Conservation (phyloP, 495 filamentous ascomycete species). For the Xylaria bambusicola region DNA sequence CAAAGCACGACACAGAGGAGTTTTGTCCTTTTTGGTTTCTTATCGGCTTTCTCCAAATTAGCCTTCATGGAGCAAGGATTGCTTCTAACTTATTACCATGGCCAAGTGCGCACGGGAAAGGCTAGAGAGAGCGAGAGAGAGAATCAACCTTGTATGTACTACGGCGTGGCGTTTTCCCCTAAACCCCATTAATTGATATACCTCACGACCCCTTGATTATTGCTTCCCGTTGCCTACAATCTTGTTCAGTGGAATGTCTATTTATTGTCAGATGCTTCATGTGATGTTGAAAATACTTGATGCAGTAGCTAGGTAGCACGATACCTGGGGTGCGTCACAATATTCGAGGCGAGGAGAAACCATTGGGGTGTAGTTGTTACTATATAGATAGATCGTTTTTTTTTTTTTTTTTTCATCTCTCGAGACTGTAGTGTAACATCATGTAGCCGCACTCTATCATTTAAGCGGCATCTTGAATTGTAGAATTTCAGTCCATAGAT, state of each 20-base stretch:
- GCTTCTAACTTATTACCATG: conserved; percentile 12
- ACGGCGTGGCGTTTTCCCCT: conserved; percentile 35
- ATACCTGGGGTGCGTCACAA: too few relatives aligned
- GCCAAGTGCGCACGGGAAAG: conserved; percentile 10
- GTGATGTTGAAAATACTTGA: too few relatives aligned
- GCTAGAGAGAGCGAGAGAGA: conserved; percentile 21
- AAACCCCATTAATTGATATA: conserved; percentile 45
- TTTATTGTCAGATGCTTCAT: too few relatives aligned
- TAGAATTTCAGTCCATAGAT: too few relatives aligned
- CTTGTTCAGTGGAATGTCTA: neutral
- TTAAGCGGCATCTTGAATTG: too few relatives aligned
- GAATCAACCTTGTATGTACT: conserved; percentile 43
- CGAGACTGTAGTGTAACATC: too few relatives aligned
- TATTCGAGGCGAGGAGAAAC: too few relatives aligned
- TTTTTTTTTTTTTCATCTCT: too few relatives aligned
- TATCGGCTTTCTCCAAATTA: conserved; percentile 29
- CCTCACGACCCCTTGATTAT: conserved; percentile 13
- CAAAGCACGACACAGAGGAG: conserved; percentile 26
- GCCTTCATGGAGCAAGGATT: conserved; percentile 19
- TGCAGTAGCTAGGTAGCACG: too few relatives aligned
- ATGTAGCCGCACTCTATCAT: too few relatives aligned
- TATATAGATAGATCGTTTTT: too few relatives aligned
- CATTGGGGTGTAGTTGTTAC: too few relatives aligned
- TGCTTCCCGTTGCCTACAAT: neutral
- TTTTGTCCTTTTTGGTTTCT: conserved; percentile 35